Evolutionary conservation across 1,139 yeast species (phyloP).

Genomic region (Taiozyma sp.): DNA sequence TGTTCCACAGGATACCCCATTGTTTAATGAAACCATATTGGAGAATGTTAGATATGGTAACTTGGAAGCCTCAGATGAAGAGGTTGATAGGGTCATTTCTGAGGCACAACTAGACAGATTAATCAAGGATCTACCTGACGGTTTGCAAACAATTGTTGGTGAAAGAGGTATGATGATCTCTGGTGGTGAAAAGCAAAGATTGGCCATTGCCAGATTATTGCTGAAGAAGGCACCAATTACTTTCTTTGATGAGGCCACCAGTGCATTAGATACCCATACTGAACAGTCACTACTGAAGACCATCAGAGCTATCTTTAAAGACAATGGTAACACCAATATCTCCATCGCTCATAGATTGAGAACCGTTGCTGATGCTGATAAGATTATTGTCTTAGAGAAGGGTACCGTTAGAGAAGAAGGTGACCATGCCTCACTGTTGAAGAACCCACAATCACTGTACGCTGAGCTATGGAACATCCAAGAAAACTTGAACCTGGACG

Average conservation of each 20-base stretch:
- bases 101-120: constrained; percentile 67
- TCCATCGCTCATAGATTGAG: constrained; percentile 92
- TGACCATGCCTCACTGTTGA: constrained; percentile 59
- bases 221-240: constrained; percentile 85
- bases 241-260: constrained; percentile 95
- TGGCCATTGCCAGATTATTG: constrained; percentile 87
- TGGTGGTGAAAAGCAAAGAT: constrained; percentile 96
- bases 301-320: constrained; percentile 56
- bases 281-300: constrained; percentile 81
- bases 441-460: constrained; percentile 55
- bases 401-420: constrained; percentile 90
- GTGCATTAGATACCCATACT: constrained; percentile 95
- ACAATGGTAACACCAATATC: constrained; percentile 64
- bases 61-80: constrained; percentile 67
- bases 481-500: constrained; percentile 61
- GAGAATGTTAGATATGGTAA: constrained; percentile 90
- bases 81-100: constrained; percentile 58
- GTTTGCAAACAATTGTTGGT: constrained; percentile 86
- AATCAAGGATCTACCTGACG: constrained; percentile 74
- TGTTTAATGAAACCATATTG: constrained; percentile 84
- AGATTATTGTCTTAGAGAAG: constrained; percentile 78
- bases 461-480: constrained; percentile 87
- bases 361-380: constrained; percentile 92
- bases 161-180: constrained; percentile 98
- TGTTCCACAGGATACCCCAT: constrained; percentile 97